Evolutionary conservation across 495 filamentous ascomycete genomes (phyloP), one percentile per base, ranked within the genome.

Genomic region (Penicillium angulare): DNA sequence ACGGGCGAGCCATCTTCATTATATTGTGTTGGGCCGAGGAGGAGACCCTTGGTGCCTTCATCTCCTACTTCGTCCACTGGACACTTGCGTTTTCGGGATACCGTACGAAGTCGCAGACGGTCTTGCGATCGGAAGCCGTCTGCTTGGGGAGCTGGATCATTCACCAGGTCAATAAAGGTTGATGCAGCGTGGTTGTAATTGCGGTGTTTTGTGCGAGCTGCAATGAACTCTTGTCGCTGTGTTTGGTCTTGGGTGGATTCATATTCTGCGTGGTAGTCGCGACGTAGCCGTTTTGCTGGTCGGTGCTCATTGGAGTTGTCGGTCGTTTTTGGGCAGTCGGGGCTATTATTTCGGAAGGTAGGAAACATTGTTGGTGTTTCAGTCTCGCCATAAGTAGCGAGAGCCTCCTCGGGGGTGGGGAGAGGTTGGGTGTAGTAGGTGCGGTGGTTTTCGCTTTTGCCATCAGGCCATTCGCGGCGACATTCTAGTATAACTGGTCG

Each of bases 351-450:
- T 7, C 27, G 27, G 13, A 31, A 31, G 27, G 27, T 21, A 13
- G n/a, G 43, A 29, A 24, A 35, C 16, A 18, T 15, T 6, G 29
- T 15, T 5, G 45, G 0, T 15, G n/a, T 29, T 12, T 39, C 23
- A 10, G 15, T 29, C 4, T 26, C 27, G 12, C 23, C 18, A 10
- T 35, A 12, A 9, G 1, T 16, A 3, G 12, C 48, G 2, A 47
- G 10, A 6, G 46, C 49, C 24, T 73, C 63, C 31, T 57, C 55
- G 10, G 73, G 71, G 27, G 84, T 85, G 16, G 59, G 55, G 10
- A 89, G 71, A 15, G 77, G 61, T 5, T 82, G 80, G 5, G 70
- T 82, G 64, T 91, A 91, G 64, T 85, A 89, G 0, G 83, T 88
- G 26, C 87, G 81, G 33, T 75, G 71, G 46, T 84, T 80, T 26